These are phyloP conservation scores for Smittium culicis DNA, from an alignment of 371 early-diverging fungal species.

Conservation along the genomic window DNA sequence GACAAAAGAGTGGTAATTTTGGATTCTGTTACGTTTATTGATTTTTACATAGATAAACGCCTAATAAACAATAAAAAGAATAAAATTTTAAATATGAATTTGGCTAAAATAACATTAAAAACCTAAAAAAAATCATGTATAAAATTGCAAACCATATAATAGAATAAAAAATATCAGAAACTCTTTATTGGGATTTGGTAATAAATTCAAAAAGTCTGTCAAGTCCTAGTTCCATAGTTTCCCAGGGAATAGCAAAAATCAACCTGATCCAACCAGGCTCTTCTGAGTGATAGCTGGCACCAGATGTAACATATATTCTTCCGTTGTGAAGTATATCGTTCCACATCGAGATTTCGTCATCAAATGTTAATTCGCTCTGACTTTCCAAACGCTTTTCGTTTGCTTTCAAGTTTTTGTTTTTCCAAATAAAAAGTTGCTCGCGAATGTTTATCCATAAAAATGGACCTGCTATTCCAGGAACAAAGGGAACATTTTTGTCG, in stretches of 20 bases:
- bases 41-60: no score
- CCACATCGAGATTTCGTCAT: constrained; percentile 29
- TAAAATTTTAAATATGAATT: no score
- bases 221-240: constrained; percentile 34
- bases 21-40: no score
- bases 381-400: constrained; percentile 14
- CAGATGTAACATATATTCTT: constrained; percentile 46
- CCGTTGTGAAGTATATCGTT: constrained; percentile 29
- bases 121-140: no score
- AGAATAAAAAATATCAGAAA: no score
- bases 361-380: constrained; percentile 12
- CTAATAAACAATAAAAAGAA: no score
- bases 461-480: constrained; percentile 47
- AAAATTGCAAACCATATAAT: no score
- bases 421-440: constrained; percentile 17
- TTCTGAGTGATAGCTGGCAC: constrained; percentile 41
- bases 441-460: constrained; percentile 49
- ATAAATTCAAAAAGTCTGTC: constrained; percentile 24
- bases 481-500: constrained; percentile 33
- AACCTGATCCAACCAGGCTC: constrained; percentile 54
- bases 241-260: constrained; percentile 34
- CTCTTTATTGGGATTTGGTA: not conserved
- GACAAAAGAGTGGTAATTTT: no score
- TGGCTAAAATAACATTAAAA: no score
- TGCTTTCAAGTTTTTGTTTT: constrained; percentile 10